Evolutionary conservation across 768 basidiomycete species (phyloP).

Genomic region (Coprinellus aureogranulatus): DNA sequence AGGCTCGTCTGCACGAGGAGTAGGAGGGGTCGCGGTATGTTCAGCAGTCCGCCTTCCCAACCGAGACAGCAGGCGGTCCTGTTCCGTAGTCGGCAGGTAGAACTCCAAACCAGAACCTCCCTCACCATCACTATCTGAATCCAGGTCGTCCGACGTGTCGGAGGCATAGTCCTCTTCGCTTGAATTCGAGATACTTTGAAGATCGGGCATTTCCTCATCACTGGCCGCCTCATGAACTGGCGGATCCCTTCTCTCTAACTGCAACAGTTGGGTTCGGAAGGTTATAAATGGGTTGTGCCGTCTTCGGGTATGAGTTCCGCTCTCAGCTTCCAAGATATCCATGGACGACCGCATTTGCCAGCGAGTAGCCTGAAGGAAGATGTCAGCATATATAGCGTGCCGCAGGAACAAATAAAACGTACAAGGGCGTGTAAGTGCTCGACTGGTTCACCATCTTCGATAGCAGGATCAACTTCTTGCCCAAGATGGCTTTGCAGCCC

Average conservation of each 20-base stretch:
- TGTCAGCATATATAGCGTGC: background rate
- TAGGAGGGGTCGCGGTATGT: background rate
- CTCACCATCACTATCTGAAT: conserved; percentile 22
- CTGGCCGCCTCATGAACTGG: conserved; percentile 19
- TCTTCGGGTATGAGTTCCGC: too few relatives aligned
- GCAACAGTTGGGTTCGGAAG: too few relatives aligned
- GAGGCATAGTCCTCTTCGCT: conserved; percentile 26
- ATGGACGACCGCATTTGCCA: conserved; percentile 29
- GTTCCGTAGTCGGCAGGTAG: background rate
- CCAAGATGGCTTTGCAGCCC: background rate
- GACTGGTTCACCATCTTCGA: conserved; percentile 18
- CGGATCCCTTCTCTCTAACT: too few relatives aligned
- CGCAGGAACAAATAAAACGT: conserved; percentile 7
- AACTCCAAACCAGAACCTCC: conserved; percentile 2
- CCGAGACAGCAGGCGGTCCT: background rate
- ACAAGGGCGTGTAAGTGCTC: conserved; percentile 32
- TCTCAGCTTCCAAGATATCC: conserved; percentile 12
- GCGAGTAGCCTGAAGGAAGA: conserved; percentile 28
- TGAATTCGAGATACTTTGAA: conserved; percentile 33
- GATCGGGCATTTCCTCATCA: conserved; percentile 35
- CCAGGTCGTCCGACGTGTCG: conserved; percentile 15
- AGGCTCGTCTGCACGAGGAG: background rate
- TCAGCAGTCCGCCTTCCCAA: background rate
- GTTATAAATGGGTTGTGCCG: too few relatives aligned
- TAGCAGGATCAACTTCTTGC: conserved; percentile 9